These are phyloP conservation scores for Amoebophrya sp. DNA, from an alignment of 169 alveolate species.

Conservation along the genomic window DNA sequence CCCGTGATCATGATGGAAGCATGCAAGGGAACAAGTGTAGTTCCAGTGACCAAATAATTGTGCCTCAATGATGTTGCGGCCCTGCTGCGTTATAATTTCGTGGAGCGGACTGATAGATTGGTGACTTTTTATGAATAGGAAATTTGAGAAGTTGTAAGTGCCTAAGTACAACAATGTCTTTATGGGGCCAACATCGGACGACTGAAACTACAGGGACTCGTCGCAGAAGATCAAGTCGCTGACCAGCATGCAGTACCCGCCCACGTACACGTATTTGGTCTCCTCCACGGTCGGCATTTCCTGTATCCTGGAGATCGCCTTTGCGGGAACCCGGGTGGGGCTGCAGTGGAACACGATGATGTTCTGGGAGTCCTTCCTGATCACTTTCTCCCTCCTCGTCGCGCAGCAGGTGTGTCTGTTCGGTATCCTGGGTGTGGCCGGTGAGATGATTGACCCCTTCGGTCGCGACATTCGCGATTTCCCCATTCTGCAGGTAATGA, in stretches of 20 bases:
- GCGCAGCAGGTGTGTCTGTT: conserved; percentile 23
- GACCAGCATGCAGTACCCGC: conserved; percentile 1
- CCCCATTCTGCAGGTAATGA: background rate
- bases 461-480: conserved; percentile 4
- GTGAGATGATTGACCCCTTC: conserved; percentile 24
- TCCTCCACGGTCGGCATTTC: background rate
- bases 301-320: conserved; percentile 10
- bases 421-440: conserved; percentile 16
- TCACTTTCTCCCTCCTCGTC: background rate
- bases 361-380: conserved; percentile 20
- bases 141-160: too few relatives aligned
- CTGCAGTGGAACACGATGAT: conserved; percentile 16
- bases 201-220: background rate
- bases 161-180: too few relatives aligned
- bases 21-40: too few relatives aligned
- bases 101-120: too few relatives aligned
- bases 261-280: background rate
- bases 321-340: background rate
- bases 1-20: too few relatives aligned
- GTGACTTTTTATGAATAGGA: too few relatives aligned
- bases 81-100: too few relatives aligned
- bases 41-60: too few relatives aligned
- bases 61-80: too few relatives aligned
- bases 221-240: background rate
- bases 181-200: too few relatives aligned